Evolutionary conservation across 495 filamentous ascomycete species (phyloP), one percentile per base, ranked within the genome.

Genomic region (Penicillium taxi): DNA sequence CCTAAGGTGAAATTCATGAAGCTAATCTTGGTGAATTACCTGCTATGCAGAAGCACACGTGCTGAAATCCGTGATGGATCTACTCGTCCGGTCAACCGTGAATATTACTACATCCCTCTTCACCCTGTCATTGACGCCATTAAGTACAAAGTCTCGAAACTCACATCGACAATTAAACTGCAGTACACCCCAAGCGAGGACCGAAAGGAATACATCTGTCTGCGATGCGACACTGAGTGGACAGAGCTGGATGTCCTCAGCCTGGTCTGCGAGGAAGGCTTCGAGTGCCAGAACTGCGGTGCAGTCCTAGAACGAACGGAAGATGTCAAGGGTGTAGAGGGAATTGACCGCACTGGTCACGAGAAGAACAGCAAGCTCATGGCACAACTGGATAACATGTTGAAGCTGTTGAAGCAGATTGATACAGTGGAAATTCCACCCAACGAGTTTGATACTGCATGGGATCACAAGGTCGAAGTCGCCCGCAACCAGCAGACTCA

Each of bases 21-120:
- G 35, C 39, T 52, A 32, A 45, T 12, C n/a, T n/a, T n/a, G n/a
- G n/a, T n/a, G n/a, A n/a, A 21, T 24, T 36, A 25, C 14, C 44
- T 32, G 6, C 11, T 37, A n/a, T 61, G 35, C 52, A 86, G 82
- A 30, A 82, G 84, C 55, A 78, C 78, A n/a, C 81, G 89, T 9
- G 74, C 77, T 21, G 89, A 96, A 51, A 65, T 79, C 32, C 79
- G 78, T 29, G 82, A 86, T 42, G 86, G 85, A 20, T 82, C 86
- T 27, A 80, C 83, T 41, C 82, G 86, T 8, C 82, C 86, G 2
- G 75, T 82, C 27, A 84, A 80, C 52, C 77, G 84, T 27, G 94
- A 89, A 34, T 96, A 94, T 67, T 99, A 93, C 64, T 99, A 84
- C 64, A 86, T 99, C 63, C 86, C 95, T 52, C 87, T 91, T 49